Conservation (phyloP, 192 early-diverging fungal species). For the Backusella tuberculispora region DNA sequence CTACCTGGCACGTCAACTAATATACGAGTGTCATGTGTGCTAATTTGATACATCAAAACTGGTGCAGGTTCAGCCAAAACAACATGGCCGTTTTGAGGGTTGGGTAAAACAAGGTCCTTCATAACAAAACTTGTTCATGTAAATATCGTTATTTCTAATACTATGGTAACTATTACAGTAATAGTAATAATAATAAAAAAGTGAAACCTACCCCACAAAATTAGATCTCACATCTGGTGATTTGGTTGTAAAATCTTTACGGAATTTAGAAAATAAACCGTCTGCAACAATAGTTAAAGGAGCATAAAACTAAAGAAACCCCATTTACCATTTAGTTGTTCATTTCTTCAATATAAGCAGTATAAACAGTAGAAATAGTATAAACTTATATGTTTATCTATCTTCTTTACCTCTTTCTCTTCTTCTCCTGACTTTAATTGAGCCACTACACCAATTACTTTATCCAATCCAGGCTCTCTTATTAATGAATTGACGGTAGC, state of each 20-base stretch:
- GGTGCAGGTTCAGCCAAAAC: constrained; percentile 86
- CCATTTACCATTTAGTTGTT: background rate
- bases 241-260: constrained; percentile 68
- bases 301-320: constrained; percentile 56
- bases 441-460: constrained; percentile 57
- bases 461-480: constrained; percentile 46
- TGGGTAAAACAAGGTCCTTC: constrained; percentile 72
- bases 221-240: constrained; percentile 44
- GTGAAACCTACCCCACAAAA: constrained; percentile 32
- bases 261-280: constrained; percentile 95
- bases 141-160: background rate
- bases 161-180: too few relatives aligned
- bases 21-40: constrained; percentile 83
- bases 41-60: constrained; percentile 91
- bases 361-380: background rate
- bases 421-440: constrained; percentile 6
- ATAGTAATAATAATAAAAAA: background rate
- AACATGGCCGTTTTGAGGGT: constrained; percentile 90
- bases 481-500: constrained; percentile 75
- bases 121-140: constrained; percentile 59
- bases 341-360: background rate
- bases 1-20: constrained; percentile 92
- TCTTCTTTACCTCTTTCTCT: constrained; percentile 21
- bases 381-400: background rate
- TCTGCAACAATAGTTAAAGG: constrained; percentile 88